Base-by-base conservation (phyloP, 2,329 filamentous ascomycete genomes). In the Pseudopyricularia cyperi region DNA sequence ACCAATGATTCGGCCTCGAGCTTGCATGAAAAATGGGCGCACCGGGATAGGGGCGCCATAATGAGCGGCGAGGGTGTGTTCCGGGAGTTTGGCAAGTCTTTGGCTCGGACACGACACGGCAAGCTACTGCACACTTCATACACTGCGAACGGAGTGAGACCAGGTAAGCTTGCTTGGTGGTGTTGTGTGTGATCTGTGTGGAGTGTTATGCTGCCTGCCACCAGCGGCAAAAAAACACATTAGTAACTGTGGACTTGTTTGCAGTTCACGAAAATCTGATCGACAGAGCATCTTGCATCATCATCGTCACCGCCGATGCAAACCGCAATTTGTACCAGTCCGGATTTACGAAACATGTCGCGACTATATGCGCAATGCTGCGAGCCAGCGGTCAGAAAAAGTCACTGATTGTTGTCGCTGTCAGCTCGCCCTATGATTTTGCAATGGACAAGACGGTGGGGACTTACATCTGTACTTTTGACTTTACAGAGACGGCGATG, bases 361-460 rank as follows among this genome's bases (percentile, higher is more conserved):
- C 90, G 12, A 93, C 95, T 85, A 91, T 96, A 68, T 96, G 90
- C 68, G 88, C 87, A 22, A 85, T 89, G 79, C 76, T 89, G 53
- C 80, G 82, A 7, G 81, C 83, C 7, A 79, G 78, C 14, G 86
- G 86, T 2, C 86, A 89, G 62, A 87, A 93, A 65, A 96, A 95
- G 67, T 87, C 90, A 1, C 70, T 96, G 35, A 83, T 96, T 24
- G 91, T 96, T 3, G 85, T 96, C 7, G 87, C 91, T 1, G 90
- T 95, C 58, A 95, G 89, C 67, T 96, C 90, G 1, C 91, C 91
- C 0, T 97, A 96, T 65, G 91, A 97, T 65, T 97, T 97, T 64
- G 89, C 89, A 46, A 89, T 91, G 78, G 91, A 97, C 61, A 85
- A 85, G 57, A 82, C 82, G 1, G 91, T 97, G 39, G 87, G 87